Evolutionary conservation across 768 basidiomycete genomes (phyloP).

Genomic region (Suillus variegatus): DNA sequence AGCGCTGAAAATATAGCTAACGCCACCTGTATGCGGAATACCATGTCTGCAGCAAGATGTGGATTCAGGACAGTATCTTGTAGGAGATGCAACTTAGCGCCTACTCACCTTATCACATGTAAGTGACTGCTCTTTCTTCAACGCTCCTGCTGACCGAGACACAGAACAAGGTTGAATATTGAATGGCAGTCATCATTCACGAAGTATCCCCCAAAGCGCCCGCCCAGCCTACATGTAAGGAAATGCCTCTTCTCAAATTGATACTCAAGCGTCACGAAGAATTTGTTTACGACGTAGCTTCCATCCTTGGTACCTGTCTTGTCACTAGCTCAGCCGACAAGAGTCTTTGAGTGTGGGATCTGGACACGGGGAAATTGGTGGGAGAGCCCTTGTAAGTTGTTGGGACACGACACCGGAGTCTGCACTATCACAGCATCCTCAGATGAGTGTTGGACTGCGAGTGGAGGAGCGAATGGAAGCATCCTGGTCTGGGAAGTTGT

Average conservation of each 20-base stretch:
- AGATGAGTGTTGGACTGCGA: not conserved
- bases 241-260: not conserved
- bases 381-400: not conserved
- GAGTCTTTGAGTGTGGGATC: conserved; percentile 11
- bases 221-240: not conserved
- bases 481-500: conserved; percentile 6
- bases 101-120: not conserved
- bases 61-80: too few species aligned
- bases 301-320: not conserved
- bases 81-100: too few species aligned
- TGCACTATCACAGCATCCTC: too few species aligned
- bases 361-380: conserved; percentile 26
- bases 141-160: not conserved
- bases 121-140: not conserved
- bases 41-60: too few species aligned
- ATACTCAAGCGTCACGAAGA: not conserved
- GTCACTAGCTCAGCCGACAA: not conserved
- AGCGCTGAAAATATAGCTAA: too few species aligned
- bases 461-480: conserved; percentile 7
- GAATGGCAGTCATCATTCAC: not conserved
- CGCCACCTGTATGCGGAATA: too few species aligned
- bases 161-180: not conserved
- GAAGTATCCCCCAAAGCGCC: not conserved
- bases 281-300: not conserved
- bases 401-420: too few species aligned